Evolutionary conservation across 257 asterid genomes (phyloP), one percentile per base, ranked within the genome.

Genomic region (Nicotiana otophora): DNA sequence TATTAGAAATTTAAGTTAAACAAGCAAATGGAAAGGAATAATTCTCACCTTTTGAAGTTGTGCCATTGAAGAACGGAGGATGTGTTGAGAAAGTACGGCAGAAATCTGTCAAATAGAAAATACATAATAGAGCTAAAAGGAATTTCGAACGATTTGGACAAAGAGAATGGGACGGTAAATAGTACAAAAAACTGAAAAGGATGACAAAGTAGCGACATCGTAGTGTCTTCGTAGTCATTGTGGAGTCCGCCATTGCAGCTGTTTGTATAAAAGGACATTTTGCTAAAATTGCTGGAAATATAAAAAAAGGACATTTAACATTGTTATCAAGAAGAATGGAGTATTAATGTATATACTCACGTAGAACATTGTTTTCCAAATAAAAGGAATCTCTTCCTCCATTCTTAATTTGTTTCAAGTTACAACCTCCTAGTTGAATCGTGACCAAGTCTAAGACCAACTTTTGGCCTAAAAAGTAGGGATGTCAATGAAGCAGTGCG

Each of bases 241-340:
- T 28, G 48, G 80, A 51, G 10, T 75, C 80, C 80, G 80, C 28
- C 64, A 75, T 75, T 51, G 64, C 64, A 51, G 80, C 17, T 72
- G 61, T 19, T 9, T 14, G 0, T 74, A 74, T 14, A 9, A 31
- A n/a, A n/a, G n/a, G n/a, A n/a, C n/a, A 34, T 34, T 34, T 34
- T 34, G 39, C 39, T 34, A 34, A 34, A 34, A 34, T 34, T 34
- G 7, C 39, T 34, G 7, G 39, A 34, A 34, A 34, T 34, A 34
- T 34, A 34, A 34, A 23, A 23, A 23, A 33, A 33, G 36, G 36
- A 33, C 36, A 4, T 4, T 33, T 33, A 33, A 33, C 36, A 4
- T 33, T 33, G 36, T 33, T 33, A 33, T 33, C 34, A 33, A 33
- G 30, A 28, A 28, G 30, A 2, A 28, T 28, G 2, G 30, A 28